These are phyloP conservation scores for Ettlia oleoabundans DNA, from an alignment of 139 green algal species.

Conservation along the genomic window DNA sequence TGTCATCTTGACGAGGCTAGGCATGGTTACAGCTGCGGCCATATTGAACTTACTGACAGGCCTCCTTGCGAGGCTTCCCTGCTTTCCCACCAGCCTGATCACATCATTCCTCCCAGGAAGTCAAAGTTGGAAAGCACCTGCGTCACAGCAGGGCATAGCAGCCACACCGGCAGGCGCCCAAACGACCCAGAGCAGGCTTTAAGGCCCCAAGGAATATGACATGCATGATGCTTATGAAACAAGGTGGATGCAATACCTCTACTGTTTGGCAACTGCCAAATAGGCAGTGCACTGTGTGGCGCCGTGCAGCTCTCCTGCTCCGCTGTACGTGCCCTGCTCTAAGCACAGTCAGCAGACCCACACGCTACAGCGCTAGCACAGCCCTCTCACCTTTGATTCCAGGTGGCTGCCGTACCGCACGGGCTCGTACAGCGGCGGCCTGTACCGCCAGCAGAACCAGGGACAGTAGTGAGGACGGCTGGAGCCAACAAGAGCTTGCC, in stretches of 20 bases:
- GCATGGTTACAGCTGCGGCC: no score
- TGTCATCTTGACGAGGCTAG: no score
- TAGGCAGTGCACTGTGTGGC: not conserved
- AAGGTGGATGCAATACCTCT: no score
- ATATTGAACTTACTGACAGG: no score
- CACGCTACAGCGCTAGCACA: slow-evolving; percentile 46
- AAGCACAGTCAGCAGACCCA: no score
- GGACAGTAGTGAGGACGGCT: not conserved
- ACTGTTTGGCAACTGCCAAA: not conserved
- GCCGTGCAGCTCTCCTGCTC: no score
- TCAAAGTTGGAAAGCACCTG: not conserved
- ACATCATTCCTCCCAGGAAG: not conserved
- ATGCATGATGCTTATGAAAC: no score
- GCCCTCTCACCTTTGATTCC: slow-evolving; percentile 60
- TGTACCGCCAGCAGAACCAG: not conserved
- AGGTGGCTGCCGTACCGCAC: slow-evolving; percentile 63
- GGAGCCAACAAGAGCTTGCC: no score
- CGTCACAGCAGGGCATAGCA: not conserved
- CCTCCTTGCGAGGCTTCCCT: not conserved
- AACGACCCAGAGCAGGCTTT: no score
- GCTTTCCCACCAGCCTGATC: not conserved
- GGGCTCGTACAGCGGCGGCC: not conserved
- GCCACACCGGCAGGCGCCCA: not conserved
- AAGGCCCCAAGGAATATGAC: no score
- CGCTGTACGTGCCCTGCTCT: no score